Evolutionary conservation across 2,329 filamentous ascomycete species (phyloP).

Genomic region (Fusarium clavum): DNA sequence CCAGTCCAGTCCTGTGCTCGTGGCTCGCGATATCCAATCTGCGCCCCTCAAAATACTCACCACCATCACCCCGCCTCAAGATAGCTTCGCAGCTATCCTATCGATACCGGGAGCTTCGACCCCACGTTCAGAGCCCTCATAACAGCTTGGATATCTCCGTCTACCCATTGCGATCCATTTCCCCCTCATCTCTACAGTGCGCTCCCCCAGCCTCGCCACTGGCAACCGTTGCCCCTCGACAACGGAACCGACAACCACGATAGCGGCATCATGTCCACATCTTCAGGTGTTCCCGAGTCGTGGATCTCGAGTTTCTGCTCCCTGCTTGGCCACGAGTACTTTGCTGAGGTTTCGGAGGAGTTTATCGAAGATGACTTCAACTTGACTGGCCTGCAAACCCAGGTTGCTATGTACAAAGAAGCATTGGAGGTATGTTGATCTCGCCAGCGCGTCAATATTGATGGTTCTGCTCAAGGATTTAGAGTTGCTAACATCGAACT

Average conservation of each 20-base stretch:
- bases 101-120: constrained; percentile 38
- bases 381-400: constrained; percentile 91
- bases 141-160: background rate
- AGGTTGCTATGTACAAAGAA: constrained; percentile 99
- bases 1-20: constrained; percentile 16
- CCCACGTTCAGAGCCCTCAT: constrained; percentile 15
- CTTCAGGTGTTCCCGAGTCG: constrained; percentile 77
- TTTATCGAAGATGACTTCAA: constrained; percentile 99
- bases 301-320: constrained; percentile 99
- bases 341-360: constrained; percentile 97
- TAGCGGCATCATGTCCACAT: constrained; percentile 65
- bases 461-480: background rate
- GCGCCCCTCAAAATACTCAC: constrained; percentile 40
- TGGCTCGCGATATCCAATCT: constrained; percentile 36
- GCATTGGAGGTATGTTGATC: constrained; percentile 77
- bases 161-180: constrained; percentile 11
- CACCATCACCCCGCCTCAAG: constrained; percentile 45
- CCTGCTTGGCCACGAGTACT: constrained; percentile 96
- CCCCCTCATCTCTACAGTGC: constrained; percentile 20
- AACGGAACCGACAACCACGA: constrained; percentile 9
- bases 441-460: constrained; percentile 4
- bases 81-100: constrained; percentile 40
- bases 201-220: constrained; percentile 26
- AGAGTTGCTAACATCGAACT: constrained; percentile 16
- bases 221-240: constrained; percentile 23